Percentiles rank a stretch among this genome's conserved stretches.
Conservation (phyloP, 2,329 filamentous ascomycete genomes). For the Penicillium janthinellum region DNA sequence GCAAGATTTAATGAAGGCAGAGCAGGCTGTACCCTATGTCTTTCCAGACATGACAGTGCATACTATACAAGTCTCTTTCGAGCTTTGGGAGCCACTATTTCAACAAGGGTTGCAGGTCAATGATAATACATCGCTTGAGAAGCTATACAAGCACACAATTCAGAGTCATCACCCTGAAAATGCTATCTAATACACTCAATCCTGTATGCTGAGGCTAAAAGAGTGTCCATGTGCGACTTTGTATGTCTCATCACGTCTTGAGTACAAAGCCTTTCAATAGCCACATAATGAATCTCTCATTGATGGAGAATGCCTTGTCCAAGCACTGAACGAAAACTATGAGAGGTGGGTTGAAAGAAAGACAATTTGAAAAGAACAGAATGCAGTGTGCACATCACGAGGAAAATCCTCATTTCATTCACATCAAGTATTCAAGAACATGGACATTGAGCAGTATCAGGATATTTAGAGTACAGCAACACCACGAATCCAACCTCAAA, state of each 20-base stretch:
- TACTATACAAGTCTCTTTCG: not conserved
- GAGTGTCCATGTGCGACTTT: not conserved
- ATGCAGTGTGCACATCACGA: not conserved
- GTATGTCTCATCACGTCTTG: not conserved
- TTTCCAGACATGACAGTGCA: not conserved
- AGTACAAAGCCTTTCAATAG: not conserved
- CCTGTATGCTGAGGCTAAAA: not conserved
- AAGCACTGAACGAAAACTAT: not conserved
- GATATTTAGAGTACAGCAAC: slow-evolving; percentile 14
- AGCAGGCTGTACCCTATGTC: not conserved
- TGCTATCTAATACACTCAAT: not conserved
- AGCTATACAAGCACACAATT: not conserved
- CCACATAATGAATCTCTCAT: not conserved
- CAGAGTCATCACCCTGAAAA: not conserved
- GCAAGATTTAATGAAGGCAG: not conserved
- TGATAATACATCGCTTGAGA: not conserved
- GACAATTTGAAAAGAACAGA: no score
- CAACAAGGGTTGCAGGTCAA: not conserved
- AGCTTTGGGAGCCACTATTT: not conserved
- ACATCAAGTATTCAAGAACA: not conserved
- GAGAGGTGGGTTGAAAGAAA: not conserved
- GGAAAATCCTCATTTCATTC: not conserved
- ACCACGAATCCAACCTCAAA: slow-evolving; percentile 1
- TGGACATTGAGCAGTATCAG: slow-evolving; percentile 7
- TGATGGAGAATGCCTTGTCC: not conserved